Conservation (phyloP, 2,329 filamentous ascomycete species). For the Talaromyces albobiverticillius region DNA sequence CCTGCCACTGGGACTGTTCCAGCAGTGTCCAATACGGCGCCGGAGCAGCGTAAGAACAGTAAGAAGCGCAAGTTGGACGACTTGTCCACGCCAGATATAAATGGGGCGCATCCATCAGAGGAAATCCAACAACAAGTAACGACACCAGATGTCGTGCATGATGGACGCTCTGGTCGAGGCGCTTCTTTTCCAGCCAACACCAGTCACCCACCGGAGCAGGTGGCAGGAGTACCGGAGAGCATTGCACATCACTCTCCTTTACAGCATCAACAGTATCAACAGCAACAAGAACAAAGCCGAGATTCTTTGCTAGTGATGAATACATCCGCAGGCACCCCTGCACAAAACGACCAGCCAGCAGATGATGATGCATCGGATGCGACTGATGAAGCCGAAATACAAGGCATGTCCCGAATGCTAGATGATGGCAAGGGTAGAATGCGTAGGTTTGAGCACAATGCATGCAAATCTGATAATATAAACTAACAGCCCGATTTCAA, state of each 20-base stretch:
- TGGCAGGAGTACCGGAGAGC: neutral
- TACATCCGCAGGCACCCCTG: neutral
- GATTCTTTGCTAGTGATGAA: conserved; percentile 15
- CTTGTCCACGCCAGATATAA: neutral
- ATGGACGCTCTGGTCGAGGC: neutral
- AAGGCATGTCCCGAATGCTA: conserved; percentile 62
- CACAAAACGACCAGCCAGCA: conserved; percentile 1
- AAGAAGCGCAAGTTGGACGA: conserved; percentile 9
- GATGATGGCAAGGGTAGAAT: conserved; percentile 57
- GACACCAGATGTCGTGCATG: neutral
- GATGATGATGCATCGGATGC: conserved; percentile 13
- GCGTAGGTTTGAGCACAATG: conserved; percentile 14
- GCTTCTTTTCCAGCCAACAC: neutral
- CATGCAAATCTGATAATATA: neutral
- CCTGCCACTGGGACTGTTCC: conserved; percentile 21
- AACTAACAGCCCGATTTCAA: conserved; percentile 22
- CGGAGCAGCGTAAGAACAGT: conserved; percentile 9
- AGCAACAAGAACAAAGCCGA: conserved; percentile 5
- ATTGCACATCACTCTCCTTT: neutral
- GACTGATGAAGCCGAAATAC: conserved; percentile 20
- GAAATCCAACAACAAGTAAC: neutral
- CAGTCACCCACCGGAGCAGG: neutral
- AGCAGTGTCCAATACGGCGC: neutral
- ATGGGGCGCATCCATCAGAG: neutral
- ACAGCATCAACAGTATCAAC: conserved; percentile 1